These are phyloP conservation scores for Dactylonectria macrodidyma DNA, from an alignment of 2,329 filamentous ascomycete species.

Conservation along the genomic window DNA sequence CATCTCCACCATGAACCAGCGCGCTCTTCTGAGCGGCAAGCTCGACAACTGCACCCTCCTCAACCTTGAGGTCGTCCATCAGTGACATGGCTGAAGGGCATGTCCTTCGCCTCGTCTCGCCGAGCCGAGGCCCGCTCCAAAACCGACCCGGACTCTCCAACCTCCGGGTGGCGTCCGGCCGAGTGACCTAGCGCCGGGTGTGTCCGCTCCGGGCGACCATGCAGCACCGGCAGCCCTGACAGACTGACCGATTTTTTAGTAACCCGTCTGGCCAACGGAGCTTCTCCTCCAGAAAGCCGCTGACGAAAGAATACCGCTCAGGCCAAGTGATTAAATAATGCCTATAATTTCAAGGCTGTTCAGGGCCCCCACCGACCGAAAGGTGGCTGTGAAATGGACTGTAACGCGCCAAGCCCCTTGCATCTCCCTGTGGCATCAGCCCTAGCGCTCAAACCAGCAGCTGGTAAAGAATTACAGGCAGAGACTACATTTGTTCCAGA, in stretches of 20 bases:
- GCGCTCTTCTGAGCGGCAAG: neutral
- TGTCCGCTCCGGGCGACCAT: neutral
- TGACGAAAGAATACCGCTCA: neutral
- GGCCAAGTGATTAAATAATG: neutral
- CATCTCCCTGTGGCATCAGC: neutral
- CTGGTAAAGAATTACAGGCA: neutral
- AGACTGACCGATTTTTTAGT: neutral
- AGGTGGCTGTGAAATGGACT: slow-evolving; percentile 4
- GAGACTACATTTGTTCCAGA: neutral
- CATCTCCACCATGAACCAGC: neutral
- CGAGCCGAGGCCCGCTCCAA: neutral
- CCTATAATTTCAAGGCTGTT: neutral
- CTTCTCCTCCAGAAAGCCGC: neutral
- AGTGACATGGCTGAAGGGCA: too few species aligned
- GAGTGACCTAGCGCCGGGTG: neutral
- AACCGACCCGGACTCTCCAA: neutral
- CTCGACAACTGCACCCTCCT: neutral
- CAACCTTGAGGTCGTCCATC: neutral
- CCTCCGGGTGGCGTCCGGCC: neutral
- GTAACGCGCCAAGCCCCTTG: neutral
- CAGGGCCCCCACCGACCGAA: neutral
- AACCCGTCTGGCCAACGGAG: neutral
- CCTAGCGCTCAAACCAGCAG: neutral
- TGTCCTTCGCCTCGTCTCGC: neutral
- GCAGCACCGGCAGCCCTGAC: neutral